Evolutionary conservation across 306 rosid species (phyloP).

Genomic region (Prunus davidiana): DNA sequence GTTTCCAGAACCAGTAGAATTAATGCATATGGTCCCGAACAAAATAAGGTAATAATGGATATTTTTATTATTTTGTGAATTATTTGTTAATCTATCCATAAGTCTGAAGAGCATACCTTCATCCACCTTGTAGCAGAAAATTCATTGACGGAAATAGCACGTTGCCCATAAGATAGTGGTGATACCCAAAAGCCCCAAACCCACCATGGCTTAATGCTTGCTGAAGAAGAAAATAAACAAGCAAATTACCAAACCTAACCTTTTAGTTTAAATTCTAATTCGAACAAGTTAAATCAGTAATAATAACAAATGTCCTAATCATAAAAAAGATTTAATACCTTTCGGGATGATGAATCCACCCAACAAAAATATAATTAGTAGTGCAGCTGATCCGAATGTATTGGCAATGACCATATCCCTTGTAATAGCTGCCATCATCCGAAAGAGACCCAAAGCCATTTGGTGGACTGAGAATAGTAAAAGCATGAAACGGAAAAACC

Average conservation of each 20-base stretch:
- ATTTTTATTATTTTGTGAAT: neutral
- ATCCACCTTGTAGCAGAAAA: constrained; percentile 80
- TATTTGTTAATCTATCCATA: constrained; percentile 2
- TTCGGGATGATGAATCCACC: constrained; percentile 90
- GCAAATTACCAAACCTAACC: neutral
- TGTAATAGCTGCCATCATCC: constrained; percentile 73
- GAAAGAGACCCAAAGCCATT: constrained; percentile 91
- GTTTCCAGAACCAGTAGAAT: constrained; percentile 17
- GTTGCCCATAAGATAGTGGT: constrained; percentile 77
- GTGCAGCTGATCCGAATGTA: constrained; percentile 85
- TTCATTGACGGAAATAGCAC: constrained; percentile 77
- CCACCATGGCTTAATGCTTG: constrained; percentile 82
- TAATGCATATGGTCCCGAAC: neutral
- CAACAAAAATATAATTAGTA: constrained; percentile 55
- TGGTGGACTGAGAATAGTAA: constrained; percentile 72
- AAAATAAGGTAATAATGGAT: neutral
- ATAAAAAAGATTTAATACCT: constrained; percentile 37
- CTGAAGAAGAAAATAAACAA: constrained; percentile 39
- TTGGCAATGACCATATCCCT: constrained; percentile 85
- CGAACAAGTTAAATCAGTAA: neutral
- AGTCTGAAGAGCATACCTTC: constrained; percentile 51
- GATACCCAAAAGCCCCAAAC: constrained; percentile 85
- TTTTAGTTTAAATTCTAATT: neutral
- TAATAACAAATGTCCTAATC: neutral
- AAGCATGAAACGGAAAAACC: constrained; percentile 83